Evolutionary conservation across 2,329 filamentous ascomycete genomes (phyloP).

Genomic region (Myriosclerotinia curreyana): DNA sequence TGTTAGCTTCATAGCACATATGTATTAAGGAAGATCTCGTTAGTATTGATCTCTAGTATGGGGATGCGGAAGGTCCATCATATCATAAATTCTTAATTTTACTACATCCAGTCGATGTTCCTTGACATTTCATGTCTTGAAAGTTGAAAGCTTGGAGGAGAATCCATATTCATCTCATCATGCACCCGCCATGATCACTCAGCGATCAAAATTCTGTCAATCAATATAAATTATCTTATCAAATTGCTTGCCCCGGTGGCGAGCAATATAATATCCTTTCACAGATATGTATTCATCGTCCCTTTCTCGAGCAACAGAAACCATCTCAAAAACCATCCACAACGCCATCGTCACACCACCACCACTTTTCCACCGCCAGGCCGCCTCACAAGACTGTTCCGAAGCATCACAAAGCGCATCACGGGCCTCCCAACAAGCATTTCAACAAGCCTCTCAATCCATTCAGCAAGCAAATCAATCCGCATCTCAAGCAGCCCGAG

Average conservation of each 20-base stretch:
- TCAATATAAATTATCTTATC: background rate
- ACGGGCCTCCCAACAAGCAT: constrained; percentile 31
- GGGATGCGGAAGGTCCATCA: background rate
- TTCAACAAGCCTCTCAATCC: constrained; percentile 30
- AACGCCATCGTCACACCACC: constrained; percentile 31
- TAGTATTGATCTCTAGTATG: background rate
- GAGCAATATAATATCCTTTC: background rate
- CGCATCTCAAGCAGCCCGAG: constrained; percentile 31
- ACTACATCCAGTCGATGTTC: background rate
- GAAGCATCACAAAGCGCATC: constrained; percentile 33
- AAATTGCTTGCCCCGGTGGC: background rate
- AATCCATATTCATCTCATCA: background rate
- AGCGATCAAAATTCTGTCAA: background rate
- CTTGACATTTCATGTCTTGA: background rate
- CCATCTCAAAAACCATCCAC: background rate
- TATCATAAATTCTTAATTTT: background rate
- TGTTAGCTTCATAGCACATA: background rate
- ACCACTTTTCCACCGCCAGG: constrained; percentile 32
- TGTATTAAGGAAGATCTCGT: no score
- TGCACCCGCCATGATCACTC: background rate
- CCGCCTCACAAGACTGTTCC: constrained; percentile 24
- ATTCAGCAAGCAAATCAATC: constrained; percentile 30
- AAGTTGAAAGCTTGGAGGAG: background rate
- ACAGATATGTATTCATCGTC: background rate
- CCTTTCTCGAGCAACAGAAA: background rate